Percentiles rank a stretch among this genome's conserved stretches.
phyloP scores from a whole-genome alignment of 768 basidiomycete genomes.

The Gautieria morchelliformis region DNA sequence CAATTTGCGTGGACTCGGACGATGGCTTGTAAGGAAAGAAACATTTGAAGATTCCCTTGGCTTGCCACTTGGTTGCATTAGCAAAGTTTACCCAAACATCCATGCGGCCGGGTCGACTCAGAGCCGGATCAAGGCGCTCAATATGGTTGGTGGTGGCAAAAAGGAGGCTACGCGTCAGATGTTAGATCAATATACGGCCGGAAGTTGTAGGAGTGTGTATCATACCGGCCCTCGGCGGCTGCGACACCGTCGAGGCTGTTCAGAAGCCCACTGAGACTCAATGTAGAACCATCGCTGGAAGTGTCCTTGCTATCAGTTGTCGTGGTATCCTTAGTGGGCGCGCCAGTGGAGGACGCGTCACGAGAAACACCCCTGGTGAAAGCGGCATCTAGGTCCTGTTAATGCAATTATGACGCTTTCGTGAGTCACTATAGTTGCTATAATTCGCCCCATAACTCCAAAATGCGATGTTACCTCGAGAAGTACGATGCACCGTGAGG shows the following conservation, averaged over 20 bases:
- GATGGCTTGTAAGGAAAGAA: slow-evolving; percentile 68
- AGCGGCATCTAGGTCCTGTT: slow-evolving; percentile 68
- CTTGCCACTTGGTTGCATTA: slow-evolving; percentile 87
- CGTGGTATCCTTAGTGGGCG: slow-evolving; percentile 36
- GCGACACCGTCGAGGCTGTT: slow-evolving; percentile 84
- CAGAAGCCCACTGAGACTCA: slow-evolving; percentile 76
- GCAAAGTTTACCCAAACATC: slow-evolving; percentile 90
- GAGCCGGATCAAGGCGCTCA: slow-evolving; percentile 82
- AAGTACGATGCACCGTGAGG: slow-evolving; percentile 84
- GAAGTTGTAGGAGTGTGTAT: slow-evolving; percentile 11
- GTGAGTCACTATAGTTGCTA: neutral
- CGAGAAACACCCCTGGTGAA: slow-evolving; percentile 84
- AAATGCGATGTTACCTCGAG: slow-evolving; percentile 46
- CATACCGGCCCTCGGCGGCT: slow-evolving; percentile 78
- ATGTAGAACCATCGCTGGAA: slow-evolving; percentile 64
- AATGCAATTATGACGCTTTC: neutral
- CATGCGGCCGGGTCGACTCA: slow-evolving; percentile 84
- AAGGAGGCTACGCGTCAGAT: slow-evolving; percentile 43
- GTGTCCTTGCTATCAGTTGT: slow-evolving; percentile 21
- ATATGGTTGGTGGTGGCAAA: slow-evolving; percentile 94
- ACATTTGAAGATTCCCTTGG: slow-evolving; percentile 87
- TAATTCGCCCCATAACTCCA: neutral
- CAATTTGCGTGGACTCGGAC: slow-evolving; percentile 12
- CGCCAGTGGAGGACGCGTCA: slow-evolving; percentile 69
- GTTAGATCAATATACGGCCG: slow-evolving; percentile 1